phyloP scores from a whole-genome alignment of 768 basidiomycete genomes.

The Panus rudis region DNA sequence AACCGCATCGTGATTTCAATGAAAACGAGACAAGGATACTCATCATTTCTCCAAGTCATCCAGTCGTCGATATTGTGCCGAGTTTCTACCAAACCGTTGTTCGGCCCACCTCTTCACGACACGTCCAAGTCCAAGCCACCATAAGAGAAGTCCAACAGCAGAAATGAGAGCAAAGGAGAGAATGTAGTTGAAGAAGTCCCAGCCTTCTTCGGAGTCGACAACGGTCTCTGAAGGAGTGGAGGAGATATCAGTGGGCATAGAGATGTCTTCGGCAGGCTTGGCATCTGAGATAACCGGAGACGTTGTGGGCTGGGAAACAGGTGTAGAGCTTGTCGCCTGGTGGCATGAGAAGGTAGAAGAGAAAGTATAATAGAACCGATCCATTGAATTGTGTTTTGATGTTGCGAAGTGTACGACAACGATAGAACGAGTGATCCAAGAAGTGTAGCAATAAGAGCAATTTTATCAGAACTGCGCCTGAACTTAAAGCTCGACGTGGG shows the following conservation, averaged over 20 bases:
- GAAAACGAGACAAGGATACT: background rate
- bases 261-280: conserved; percentile 15
- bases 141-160: conserved; percentile 38
- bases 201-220: conserved; percentile 8
- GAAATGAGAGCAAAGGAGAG: conserved; percentile 31
- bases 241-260: conserved; percentile 10
- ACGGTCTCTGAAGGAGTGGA: conserved; percentile 4
- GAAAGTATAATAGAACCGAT: background rate
- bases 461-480: conserved; percentile 12
- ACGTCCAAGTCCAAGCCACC: conserved; percentile 44
- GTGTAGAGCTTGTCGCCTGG: background rate
- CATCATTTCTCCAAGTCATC: background rate
- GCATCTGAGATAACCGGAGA: conserved; percentile 9
- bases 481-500: conserved; percentile 86
- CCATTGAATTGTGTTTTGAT: background rate
- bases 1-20: too few species aligned
- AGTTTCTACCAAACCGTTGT: background rate
- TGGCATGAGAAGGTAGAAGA: background rate
- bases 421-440: background rate
- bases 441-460: conserved; percentile 15
- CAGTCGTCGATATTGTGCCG: background rate
- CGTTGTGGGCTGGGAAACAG: conserved; percentile 3
- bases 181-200: conserved; percentile 18
- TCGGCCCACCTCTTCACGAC: conserved; percentile 37
- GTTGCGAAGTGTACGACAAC: background rate